Evolutionary conservation across 805 yeast species (phyloP).

Genomic region (Cyberlindnera saturnus): DNA sequence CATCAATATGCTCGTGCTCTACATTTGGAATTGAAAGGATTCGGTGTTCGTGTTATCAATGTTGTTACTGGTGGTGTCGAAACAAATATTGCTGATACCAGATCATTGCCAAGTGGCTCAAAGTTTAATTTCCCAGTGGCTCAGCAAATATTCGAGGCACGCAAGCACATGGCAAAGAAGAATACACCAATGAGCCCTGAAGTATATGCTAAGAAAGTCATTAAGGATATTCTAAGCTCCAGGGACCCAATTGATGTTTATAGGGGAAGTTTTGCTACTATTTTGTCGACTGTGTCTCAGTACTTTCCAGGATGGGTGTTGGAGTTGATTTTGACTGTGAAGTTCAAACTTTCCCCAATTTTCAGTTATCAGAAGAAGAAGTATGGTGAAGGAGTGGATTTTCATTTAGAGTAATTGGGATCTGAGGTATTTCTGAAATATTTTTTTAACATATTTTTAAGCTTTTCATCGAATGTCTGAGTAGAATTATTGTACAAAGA

Average conservation of each 20-base stretch:
- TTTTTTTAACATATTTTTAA: no score
- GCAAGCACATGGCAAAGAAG: constrained; percentile 54
- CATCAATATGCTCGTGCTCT: constrained; percentile 62
- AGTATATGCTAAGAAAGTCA: constrained; percentile 49
- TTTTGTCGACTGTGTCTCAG: constrained; percentile 29
- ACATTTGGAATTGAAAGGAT: constrained; percentile 63
- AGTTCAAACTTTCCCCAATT: constrained; percentile 34
- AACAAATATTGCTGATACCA: constrained; percentile 62
- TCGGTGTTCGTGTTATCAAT: constrained; percentile 64
- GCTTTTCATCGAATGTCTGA: no score
- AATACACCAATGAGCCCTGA: constrained; percentile 56
- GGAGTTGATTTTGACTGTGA: constrained; percentile 34
- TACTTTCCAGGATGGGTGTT: constrained; percentile 43
- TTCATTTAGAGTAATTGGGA: constrained; percentile 16
- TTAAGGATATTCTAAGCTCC: constrained; percentile 37
- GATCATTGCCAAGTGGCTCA: constrained; percentile 53
- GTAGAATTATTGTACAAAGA: no score
- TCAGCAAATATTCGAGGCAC: constrained; percentile 37
- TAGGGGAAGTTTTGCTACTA: constrained; percentile 44
- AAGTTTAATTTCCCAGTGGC: constrained; percentile 48
- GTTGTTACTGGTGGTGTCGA: constrained; percentile 71
- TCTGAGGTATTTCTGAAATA: background rate
- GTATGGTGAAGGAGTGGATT: constrained; percentile 9
- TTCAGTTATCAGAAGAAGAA: constrained; percentile 25
- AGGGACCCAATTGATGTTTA: constrained; percentile 44